phyloP scores from a whole-genome alignment of 2,329 filamentous ascomycete genomes.

The Trichoderma afroharzianum region DNA sequence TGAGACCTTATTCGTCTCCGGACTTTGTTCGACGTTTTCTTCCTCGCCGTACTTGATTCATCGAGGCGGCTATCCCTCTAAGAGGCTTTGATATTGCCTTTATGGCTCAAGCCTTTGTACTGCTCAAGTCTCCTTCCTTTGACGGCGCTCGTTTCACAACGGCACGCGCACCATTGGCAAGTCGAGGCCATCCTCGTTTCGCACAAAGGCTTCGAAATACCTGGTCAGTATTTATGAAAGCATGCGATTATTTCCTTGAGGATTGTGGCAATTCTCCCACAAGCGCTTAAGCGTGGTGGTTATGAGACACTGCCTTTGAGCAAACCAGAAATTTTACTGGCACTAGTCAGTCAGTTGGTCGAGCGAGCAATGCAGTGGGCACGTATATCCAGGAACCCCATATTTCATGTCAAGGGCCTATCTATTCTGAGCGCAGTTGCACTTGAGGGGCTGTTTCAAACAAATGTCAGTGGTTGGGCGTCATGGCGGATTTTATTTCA shows the following conservation, averaged over 20 bases:
- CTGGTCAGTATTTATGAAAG: slow-evolving; percentile 49
- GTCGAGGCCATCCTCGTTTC: slow-evolving; percentile 58
- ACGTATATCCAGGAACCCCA: slow-evolving; percentile 22
- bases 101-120: neutral
- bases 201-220: slow-evolving; percentile 41
- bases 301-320: slow-evolving; percentile 7
- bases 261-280: slow-evolving; percentile 23
- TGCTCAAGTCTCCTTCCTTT: slow-evolving; percentile 16
- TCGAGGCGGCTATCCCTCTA: slow-evolving; percentile 24
- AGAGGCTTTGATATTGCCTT: slow-evolving; percentile 5
- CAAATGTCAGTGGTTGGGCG: neutral
- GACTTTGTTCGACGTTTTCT: slow-evolving; percentile 64
- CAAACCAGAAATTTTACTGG: slow-evolving; percentile 8
- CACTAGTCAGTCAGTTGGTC: slow-evolving; percentile 24
- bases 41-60: slow-evolving; percentile 37
- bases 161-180: slow-evolving; percentile 37
- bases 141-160: neutral
- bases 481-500: neutral
- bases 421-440: neutral
- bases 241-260: slow-evolving; percentile 26
- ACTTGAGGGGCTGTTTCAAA: neutral
- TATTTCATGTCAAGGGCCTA: neutral
- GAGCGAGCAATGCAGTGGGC: slow-evolving; percentile 54
- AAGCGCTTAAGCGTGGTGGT: slow-evolving; percentile 8
- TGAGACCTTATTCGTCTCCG: slow-evolving; percentile 64